Base-by-base conservation (phyloP, 1,284 basidiomycete species). In the Schizopora paradoxa region DNA sequence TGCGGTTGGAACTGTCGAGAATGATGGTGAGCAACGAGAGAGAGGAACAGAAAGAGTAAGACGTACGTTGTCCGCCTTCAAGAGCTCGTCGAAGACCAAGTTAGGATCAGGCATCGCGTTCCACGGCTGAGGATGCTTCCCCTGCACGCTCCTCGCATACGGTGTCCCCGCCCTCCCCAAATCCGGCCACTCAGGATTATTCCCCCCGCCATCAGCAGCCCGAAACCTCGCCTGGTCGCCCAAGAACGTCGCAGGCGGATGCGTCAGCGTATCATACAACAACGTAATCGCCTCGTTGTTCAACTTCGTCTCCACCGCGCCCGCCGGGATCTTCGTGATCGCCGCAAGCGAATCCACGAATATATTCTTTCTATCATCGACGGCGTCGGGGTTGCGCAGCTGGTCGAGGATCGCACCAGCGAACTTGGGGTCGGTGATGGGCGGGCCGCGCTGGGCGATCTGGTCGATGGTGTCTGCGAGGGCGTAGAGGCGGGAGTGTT, bases 211-310 rank as follows among this genome's bases (percentile, higher is more conserved):
- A 53, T 74, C 69, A 0, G 71, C 67, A 28, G 62, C 52, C 11
- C 71, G 65, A 56, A 59, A 67, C 23, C 39, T 35, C 40, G 48
- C 56, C 40, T 64, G 50, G 0, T 53, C 53, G 1, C 67, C 66
- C 13, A 74, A 62, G 43, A 70, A 62, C 32, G 68, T 66, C 3
- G 70, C 58, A 5, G 72, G 67, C 2, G 72, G 73, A 48, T 77
- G 76, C 3, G 74, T 70, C 28, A 77, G 53, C 21, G 74, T 73
- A 48, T 69, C 64, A 57, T 72, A 76, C 6, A 73, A 5, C 42
- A 54, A 22, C 62, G 41, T 59, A 2, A 61, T 63, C 2, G 50
- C 51, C 41, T 62, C 47, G 41, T 54, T 35, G 38, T 52, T 49
- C 7, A 53, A 27, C 25, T 45, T 14, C 55, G 53, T 41, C 54